Evolutionary conservation across 2,329 filamentous ascomycete genomes (phyloP).

Genomic region (Ciborinia camelliae): DNA sequence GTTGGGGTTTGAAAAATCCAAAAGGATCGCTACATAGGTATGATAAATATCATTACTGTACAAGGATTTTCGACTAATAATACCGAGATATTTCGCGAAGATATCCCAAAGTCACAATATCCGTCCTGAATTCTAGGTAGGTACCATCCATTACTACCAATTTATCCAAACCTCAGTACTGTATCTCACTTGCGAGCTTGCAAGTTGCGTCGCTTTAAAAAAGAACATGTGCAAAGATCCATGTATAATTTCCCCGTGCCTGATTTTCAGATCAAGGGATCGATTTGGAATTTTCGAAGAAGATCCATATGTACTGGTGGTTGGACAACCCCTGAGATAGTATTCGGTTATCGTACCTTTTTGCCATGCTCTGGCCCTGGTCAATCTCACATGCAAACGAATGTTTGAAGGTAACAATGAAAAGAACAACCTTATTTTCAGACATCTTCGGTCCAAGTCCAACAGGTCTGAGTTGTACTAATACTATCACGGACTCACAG

Average conservation of each 20-base stretch:
- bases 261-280: neutral
- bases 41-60: neutral
- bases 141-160: neutral
- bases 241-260: neutral
- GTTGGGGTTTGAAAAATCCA: constrained; percentile 10
- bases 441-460: neutral
- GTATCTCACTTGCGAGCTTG: too few species aligned
- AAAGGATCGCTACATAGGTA: constrained; percentile 16
- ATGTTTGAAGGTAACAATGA: neutral
- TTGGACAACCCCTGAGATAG: neutral
- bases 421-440: neutral
- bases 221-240: too few species aligned
- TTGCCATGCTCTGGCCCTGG: constrained; percentile 1
- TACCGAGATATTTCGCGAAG: neutral
- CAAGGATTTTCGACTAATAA: too few species aligned
- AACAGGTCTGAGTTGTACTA: too few species aligned
- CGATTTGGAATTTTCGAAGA: neutral
- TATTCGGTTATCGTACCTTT: neutral
- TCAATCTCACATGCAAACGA: neutral
- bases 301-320: neutral
- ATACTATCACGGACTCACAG: neutral
- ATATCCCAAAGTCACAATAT: neutral
- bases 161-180: neutral
- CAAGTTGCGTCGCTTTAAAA: too few species aligned
- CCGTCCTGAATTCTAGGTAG: neutral